These are phyloP conservation scores for Leptosphaerulina australis DNA, from an alignment of 2,329 filamentous ascomycete species.

Conservation along the genomic window DNA sequence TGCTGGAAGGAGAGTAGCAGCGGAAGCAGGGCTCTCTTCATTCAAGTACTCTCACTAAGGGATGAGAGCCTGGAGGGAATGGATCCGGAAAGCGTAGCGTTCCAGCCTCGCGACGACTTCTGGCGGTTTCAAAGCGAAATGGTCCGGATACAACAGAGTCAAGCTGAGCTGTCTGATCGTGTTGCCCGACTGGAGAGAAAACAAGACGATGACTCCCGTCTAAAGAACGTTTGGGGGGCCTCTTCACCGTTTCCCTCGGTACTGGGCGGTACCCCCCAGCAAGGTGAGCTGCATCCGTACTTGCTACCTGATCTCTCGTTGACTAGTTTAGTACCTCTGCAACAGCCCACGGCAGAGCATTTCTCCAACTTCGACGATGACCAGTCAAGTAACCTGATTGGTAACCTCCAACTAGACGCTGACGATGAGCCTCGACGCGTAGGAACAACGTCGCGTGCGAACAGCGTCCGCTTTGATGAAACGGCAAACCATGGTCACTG, in stretches of 20 bases:
- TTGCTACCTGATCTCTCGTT: constrained; percentile 10
- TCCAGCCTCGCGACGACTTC: constrained; percentile 68
- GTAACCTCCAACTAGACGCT: constrained; percentile 80
- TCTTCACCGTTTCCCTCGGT: constrained; percentile 87
- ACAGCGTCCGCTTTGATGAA: constrained; percentile 97
- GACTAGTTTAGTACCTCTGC: constrained; percentile 69
- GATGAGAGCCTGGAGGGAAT: constrained; percentile 52
- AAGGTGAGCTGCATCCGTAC: constrained; percentile 66
- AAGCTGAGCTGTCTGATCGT: constrained; percentile 66
- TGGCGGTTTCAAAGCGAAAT: constrained; percentile 69
- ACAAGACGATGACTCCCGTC: constrained; percentile 66
- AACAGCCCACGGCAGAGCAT: constrained; percentile 78
- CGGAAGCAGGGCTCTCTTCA: constrained; percentile 28
- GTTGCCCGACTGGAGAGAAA: constrained; percentile 66
- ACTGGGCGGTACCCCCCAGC: constrained; percentile 80
- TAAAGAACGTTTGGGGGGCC: constrained; percentile 87
- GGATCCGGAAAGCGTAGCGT: constrained; percentile 67
- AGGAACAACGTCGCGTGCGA: constrained; percentile 87
- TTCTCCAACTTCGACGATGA: constrained; percentile 93
- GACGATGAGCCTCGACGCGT: constrained; percentile 86
- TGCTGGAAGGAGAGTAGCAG: constrained; percentile 19
- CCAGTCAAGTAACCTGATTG: constrained; percentile 78
- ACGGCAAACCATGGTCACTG: constrained; percentile 91
- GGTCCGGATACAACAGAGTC: constrained; percentile 64
- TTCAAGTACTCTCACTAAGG: constrained; percentile 32